phyloP scores from a whole-genome alignment of 305 asterid genomes.

The Caryopteris hybrid region DNA sequence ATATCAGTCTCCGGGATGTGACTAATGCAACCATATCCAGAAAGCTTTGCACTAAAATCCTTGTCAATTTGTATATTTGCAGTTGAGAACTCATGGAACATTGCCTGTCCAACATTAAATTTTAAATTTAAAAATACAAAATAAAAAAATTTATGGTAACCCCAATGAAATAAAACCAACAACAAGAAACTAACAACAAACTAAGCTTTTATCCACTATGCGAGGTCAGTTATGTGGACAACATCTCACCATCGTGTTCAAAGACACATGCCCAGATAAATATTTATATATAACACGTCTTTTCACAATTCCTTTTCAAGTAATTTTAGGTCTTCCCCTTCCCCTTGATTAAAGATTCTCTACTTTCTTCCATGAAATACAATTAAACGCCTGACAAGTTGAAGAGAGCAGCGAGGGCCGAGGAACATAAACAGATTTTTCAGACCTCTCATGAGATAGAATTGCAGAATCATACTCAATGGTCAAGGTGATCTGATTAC shows the following conservation, averaged over 20 bases:
- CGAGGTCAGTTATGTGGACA: background rate
- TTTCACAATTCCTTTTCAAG: background rate
- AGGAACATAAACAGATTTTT: background rate
- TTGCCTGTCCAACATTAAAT: conserved; percentile 46
- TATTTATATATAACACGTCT: background rate
- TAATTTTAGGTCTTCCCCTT: background rate
- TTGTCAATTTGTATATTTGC: conserved; percentile 81
- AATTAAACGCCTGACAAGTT: background rate
- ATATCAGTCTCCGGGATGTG: conserved; percentile 73
- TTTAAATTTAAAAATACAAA: background rate
- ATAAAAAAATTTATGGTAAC: conserved; percentile 1
- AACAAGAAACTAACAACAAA: no score
- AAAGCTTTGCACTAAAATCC: conserved; percentile 82
- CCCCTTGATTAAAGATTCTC: no score
- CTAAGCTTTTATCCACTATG: background rate
- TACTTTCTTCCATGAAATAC: background rate
- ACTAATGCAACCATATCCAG: conserved; percentile 80
- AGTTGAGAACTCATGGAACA: conserved; percentile 83
- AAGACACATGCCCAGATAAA: background rate
- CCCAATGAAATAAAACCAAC: background rate
- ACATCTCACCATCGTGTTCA: background rate
- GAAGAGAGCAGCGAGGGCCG: no score
- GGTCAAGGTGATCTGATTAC: conserved; percentile 28
- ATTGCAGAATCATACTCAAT: background rate
- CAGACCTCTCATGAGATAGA: background rate